phyloP scores from a whole-genome alignment of 495 filamentous ascomycete species.

The Endocarpon pusillum region DNA sequence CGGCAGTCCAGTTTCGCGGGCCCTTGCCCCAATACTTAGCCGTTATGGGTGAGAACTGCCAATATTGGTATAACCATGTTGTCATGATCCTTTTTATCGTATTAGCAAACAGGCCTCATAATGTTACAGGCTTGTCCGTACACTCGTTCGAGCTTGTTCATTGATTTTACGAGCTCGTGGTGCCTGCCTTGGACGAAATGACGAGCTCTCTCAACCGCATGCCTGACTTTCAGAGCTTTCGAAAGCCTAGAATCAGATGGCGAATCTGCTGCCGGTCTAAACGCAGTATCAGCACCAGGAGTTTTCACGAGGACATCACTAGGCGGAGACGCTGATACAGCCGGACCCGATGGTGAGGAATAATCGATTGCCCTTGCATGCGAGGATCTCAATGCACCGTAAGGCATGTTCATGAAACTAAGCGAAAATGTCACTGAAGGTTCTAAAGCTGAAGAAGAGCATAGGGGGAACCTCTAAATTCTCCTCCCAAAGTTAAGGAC shows the following conservation, averaged over 20 bases:
- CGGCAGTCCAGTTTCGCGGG: constrained; percentile 19
- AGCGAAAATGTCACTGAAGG: constrained; percentile 11
- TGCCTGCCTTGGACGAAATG: constrained; percentile 18
- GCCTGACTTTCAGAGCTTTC: constrained; percentile 11
- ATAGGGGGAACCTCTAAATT: neutral
- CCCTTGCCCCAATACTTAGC: constrained; percentile 26
- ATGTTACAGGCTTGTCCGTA: constrained; percentile 2
- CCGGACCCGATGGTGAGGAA: constrained; percentile 5
- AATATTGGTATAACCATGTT: constrained; percentile 25
- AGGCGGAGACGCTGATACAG: constrained; percentile 6
- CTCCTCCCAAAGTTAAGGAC: no score
- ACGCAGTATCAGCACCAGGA: constrained; percentile 7
- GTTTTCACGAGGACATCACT: constrained; percentile 10
- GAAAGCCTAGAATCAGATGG: constrained; percentile 16
- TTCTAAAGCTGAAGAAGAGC: constrained; percentile 19
- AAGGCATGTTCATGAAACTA: no score
- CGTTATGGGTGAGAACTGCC: constrained; percentile 24
- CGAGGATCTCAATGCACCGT: no score
- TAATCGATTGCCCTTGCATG: constrained; percentile 7
- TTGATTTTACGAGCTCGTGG: constrained; percentile 13
- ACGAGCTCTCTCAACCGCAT: constrained; percentile 14
- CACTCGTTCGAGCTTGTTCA: constrained; percentile 12
- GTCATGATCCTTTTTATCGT: constrained; percentile 6
- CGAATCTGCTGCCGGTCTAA: neutral
- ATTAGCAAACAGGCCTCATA: constrained; percentile 2